Evolutionary conservation across 179 eudicot species (phyloP).

Genomic region (Camellia oleifera): DNA sequence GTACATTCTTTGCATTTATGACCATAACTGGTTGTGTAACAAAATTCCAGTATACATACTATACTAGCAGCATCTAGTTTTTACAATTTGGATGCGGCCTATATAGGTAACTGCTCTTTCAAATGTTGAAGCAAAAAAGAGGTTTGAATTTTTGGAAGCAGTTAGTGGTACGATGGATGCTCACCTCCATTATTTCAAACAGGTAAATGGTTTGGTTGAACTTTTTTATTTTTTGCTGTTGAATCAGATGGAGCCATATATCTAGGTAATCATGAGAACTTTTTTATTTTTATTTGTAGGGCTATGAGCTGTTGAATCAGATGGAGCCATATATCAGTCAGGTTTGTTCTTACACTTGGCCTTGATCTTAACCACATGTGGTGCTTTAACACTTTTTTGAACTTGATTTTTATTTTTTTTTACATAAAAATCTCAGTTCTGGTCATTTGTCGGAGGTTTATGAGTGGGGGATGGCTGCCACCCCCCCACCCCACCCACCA

Average conservation of each 20-base stretch:
- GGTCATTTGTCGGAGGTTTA: background rate
- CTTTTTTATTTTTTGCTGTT: background rate
- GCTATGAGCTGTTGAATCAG: conserved; percentile 97
- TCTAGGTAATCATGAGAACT: conserved; percentile 7
- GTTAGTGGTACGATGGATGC: conserved; percentile 99
- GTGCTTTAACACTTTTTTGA: background rate
- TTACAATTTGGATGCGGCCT: conserved; percentile 14
- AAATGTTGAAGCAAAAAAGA: conserved; percentile 92
- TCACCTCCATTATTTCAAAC: conserved; percentile 96
- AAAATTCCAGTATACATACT: background rate
- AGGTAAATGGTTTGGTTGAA: conserved; percentile 37
- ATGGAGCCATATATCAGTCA: conserved; percentile 99
- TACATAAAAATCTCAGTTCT: background rate
- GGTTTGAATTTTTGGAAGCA: conserved; percentile 97
- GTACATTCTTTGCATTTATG: conserved; percentile 16
- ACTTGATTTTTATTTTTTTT: background rate
- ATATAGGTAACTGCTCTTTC: conserved; percentile 83
- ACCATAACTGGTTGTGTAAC: background rate
- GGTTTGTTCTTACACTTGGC: conserved; percentile 37
- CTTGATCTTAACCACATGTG: background rate
- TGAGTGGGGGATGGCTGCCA: background rate
- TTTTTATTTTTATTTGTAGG: conserved; percentile 40
- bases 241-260: conserved; percentile 99
- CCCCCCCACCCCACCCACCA: background rate
- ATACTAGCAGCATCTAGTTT: conserved; percentile 14